Evolutionary conservation across 1,284 basidiomycete genomes (phyloP).

Genomic region (Malassezia globosa): DNA sequence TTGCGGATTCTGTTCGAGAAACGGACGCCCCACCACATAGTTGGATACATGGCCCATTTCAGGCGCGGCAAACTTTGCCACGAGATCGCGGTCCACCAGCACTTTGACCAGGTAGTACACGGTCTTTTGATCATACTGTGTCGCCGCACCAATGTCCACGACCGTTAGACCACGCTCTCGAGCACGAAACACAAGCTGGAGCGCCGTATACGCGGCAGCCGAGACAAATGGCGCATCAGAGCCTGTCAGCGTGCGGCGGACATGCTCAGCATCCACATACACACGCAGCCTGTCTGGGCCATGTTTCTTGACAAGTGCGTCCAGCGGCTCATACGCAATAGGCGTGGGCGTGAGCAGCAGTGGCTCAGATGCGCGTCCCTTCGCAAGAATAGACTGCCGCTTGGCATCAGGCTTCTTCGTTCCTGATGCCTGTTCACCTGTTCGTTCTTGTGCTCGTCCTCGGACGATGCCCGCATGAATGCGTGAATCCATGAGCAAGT

Average conservation of each 20-base stretch:
- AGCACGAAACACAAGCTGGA: constrained; percentile 72
- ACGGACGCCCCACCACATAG: constrained; percentile 24
- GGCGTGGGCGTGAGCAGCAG: background rate
- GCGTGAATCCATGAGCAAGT: constrained; percentile 61
- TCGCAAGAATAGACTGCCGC: constrained; percentile 6
- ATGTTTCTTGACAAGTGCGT: constrained; percentile 48
- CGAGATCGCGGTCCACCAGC: constrained; percentile 21
- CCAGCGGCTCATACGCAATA: constrained; percentile 33
- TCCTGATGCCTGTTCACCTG: constrained; percentile 8
- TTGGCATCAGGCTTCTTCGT: constrained; percentile 5
- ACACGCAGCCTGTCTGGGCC: constrained; percentile 57
- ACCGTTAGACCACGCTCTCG: constrained; percentile 66
- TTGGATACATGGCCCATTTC: constrained; percentile 29
- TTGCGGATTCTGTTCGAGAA: constrained; percentile 22
- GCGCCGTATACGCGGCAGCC: constrained; percentile 67
- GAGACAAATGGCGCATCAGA: constrained; percentile 68
- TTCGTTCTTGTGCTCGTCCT: background rate
- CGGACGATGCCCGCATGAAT: constrained; percentile 55
- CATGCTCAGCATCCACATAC: constrained; percentile 61
- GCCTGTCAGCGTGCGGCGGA: constrained; percentile 67
- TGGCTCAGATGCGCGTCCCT: background rate
- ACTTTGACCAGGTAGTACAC: constrained; percentile 55
- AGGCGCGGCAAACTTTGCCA: constrained; percentile 27
- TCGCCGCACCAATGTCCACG: constrained; percentile 62
- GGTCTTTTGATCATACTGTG: constrained; percentile 78